Conservation (phyloP, 768 basidiomycete species). For the Trametes cubensis region DNA sequence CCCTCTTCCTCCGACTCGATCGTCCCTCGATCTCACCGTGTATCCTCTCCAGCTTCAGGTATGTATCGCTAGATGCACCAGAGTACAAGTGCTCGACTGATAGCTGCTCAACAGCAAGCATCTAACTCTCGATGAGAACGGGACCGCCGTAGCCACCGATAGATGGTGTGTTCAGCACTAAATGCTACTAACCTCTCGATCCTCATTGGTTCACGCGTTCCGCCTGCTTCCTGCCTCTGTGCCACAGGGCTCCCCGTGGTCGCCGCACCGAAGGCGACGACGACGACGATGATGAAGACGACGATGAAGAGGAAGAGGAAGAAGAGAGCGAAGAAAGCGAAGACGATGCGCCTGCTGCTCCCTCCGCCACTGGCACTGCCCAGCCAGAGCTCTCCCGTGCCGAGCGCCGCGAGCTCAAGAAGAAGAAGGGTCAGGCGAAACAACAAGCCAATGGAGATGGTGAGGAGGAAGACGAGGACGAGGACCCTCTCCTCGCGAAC, state of each 20-base stretch:
- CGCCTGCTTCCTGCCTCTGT: neutral
- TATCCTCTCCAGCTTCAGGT: slow-evolving; percentile 62
- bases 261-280: slow-evolving; percentile 28
- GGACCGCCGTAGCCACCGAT: slow-evolving; percentile 53
- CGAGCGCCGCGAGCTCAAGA: slow-evolving; percentile 82
- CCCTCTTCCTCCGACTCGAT: slow-evolving; percentile 7
- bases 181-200: slow-evolving; percentile 10
- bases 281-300: slow-evolving; percentile 38
- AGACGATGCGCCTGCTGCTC: slow-evolving; percentile 37
- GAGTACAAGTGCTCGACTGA: slow-evolving; percentile 15
- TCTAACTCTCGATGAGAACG: slow-evolving; percentile 59
- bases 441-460: slow-evolving; percentile 39
- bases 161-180: slow-evolving; percentile 43
- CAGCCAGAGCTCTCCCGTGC: slow-evolving; percentile 67
- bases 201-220: slow-evolving; percentile 15
- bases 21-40: slow-evolving; percentile 8
- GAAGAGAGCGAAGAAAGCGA: slow-evolving; percentile 50
- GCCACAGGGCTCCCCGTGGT: slow-evolving; percentile 27
- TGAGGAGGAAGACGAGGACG: slow-evolving; percentile 51
- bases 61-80: slow-evolving; percentile 19
- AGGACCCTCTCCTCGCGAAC: slow-evolving; percentile 74
- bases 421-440: slow-evolving; percentile 63
- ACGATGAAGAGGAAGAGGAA: slow-evolving; percentile 47
- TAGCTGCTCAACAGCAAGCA: slow-evolving; percentile 49
- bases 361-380: slow-evolving; percentile 31